These are phyloP conservation scores for Caryopteris hybrid DNA, from an alignment of 305 asterid genomes.

Conservation along the genomic window DNA sequence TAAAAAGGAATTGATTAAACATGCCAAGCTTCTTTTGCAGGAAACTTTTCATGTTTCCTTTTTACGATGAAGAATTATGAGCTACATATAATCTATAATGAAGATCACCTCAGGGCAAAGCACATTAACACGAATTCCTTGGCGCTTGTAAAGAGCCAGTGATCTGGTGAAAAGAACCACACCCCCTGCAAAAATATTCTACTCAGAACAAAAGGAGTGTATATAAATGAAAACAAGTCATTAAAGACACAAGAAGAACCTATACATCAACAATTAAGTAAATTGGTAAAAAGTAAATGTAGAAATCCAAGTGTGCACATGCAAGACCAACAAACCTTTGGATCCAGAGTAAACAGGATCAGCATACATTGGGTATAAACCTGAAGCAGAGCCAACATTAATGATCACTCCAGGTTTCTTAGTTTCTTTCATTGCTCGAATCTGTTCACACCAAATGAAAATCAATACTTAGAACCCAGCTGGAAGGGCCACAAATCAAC, in stretches of 20 bases:
- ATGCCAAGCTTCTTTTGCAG: neutral
- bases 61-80: neutral
- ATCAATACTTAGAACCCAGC: neutral
- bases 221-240: neutral
- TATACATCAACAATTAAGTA: constrained; percentile 5
- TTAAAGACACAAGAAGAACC: neutral
- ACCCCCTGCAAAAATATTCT: constrained; percentile 48
- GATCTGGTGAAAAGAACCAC: constrained; percentile 85
- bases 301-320: neutral
- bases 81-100: constrained; percentile 4
- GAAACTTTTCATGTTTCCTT: neutral
- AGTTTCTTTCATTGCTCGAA: constrained; percentile 60
- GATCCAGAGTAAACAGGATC: constrained; percentile 87
- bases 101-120: constrained; percentile 88
- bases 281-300: neutral
- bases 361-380: constrained; percentile 73
- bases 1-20: neutral
- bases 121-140: constrained; percentile 86
- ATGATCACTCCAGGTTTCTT: constrained; percentile 76
- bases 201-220: constrained; percentile 22
- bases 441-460: constrained; percentile 43
- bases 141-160: constrained; percentile 67
- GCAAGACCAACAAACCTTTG: constrained; percentile 55
- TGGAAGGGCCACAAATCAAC: neutral
- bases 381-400: constrained; percentile 84